Conservation (phyloP, 768 basidiomycete species). For the Naganishia friedmannii region DNA sequence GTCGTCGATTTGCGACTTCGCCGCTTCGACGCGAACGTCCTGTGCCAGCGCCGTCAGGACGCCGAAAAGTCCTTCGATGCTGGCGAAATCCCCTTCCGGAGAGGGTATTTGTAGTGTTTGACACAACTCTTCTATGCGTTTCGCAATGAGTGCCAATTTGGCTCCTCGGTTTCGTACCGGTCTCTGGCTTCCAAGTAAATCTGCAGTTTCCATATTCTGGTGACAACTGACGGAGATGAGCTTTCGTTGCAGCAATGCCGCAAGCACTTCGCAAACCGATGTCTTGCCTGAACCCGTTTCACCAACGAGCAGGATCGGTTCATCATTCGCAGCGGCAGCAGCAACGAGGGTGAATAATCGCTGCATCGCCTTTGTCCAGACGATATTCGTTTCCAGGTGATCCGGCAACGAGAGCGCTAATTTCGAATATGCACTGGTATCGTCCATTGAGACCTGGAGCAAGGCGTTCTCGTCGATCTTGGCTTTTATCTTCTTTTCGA, state of each 20-base stretch:
- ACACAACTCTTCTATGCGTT: constrained; percentile 7
- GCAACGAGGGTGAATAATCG: constrained; percentile 78
- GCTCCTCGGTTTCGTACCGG: constrained; percentile 74
- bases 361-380: constrained; percentile 93
- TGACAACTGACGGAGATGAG: constrained; percentile 86
- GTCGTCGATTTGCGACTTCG: not conserved
- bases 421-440: constrained; percentile 35
- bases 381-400: constrained; percentile 54
- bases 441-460: constrained; percentile 57
- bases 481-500: constrained; percentile 85
- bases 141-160: constrained; percentile 8
- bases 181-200: constrained; percentile 87
- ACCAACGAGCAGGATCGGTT: constrained; percentile 91
- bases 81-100: constrained; percentile 8
- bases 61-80: not conserved
- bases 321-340: constrained; percentile 82
- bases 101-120: not conserved
- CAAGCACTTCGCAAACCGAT: constrained; percentile 86
- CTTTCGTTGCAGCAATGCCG: constrained; percentile 62
- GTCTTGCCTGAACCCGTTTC: constrained; percentile 98
- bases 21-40: not conserved
- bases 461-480: constrained; percentile 68
- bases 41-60: constrained; percentile 2
- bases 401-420: constrained; percentile 41
- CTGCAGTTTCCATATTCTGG: constrained; percentile 96